Percentiles rank a stretch among this genome's conserved stretches.
Conservation (phyloP, 805 yeast species). For the Blastobotrys peoriensis region DNA sequence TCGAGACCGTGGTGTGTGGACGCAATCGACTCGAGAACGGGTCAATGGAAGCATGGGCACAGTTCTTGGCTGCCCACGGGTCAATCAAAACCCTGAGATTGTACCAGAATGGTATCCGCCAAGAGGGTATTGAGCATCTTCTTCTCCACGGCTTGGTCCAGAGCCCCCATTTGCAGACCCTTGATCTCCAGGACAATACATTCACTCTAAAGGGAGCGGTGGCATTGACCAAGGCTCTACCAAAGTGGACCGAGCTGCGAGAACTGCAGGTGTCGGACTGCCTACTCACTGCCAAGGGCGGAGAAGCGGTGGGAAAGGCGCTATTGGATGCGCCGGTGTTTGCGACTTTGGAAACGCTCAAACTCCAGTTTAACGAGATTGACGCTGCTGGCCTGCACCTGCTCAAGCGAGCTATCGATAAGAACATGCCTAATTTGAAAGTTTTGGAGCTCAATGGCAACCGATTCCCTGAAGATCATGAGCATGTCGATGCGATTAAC, state of each 20-base stretch:
- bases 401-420: conserved; percentile 49
- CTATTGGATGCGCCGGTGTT: conserved; percentile 27
- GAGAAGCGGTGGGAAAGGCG: conserved; percentile 43
- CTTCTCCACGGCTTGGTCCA: conserved; percentile 63
- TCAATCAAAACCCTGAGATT: conserved; percentile 67
- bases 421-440: conserved; percentile 54
- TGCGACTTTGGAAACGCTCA: conserved; percentile 51
- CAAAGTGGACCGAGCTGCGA: conserved; percentile 57
- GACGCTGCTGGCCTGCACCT: conserved; percentile 55
- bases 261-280: conserved; percentile 90
- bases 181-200: conserved; percentile 95
- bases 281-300: conserved; percentile 74
- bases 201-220: conserved; percentile 65
- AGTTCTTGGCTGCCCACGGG: conserved; percentile 76
- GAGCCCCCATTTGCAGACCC: conserved; percentile 52
- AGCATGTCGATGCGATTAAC: conserved; percentile 52
- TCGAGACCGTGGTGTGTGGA: conserved; percentile 91
- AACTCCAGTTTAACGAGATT: conserved; percentile 85
- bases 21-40: conserved; percentile 97
- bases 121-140: conserved; percentile 76
- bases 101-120: conserved; percentile 97
- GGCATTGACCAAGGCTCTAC: conserved; percentile 56
- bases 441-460: conserved; percentile 87
- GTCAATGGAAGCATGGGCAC: conserved; percentile 75
- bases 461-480: conserved; percentile 83